Evolutionary conservation across 768 basidiomycete genomes (phyloP).

Genomic region (Scleroderma bovista): DNA sequence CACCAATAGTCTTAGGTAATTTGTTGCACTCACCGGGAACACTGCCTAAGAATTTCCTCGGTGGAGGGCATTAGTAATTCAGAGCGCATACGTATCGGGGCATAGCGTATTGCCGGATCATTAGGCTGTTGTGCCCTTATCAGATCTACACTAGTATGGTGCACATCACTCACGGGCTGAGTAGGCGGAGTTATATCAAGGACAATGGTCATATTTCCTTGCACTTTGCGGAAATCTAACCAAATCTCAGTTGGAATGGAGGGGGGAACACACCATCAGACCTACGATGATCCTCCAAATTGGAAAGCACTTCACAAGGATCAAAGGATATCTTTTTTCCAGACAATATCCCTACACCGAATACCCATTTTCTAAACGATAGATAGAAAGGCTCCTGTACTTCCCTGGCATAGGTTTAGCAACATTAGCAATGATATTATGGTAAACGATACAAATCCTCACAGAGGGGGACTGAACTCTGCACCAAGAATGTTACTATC

Average conservation of each 20-base stretch:
- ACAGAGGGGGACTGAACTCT: not conserved
- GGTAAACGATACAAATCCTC: not conserved
- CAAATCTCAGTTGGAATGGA: not conserved
- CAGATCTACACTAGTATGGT: not conserved
- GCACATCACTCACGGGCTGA: not conserved
- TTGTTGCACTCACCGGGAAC: too few species aligned
- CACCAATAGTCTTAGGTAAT: too few species aligned
- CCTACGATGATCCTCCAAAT: not conserved
- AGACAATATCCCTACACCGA: not conserved
- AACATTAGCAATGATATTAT: not conserved
- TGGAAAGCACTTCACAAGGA: not conserved
- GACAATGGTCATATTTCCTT: not conserved
- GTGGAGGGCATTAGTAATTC: too few species aligned
- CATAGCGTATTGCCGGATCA: too few species aligned
- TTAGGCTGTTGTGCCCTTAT: not conserved
- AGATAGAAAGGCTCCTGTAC: not conserved
- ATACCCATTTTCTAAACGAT: too few species aligned
- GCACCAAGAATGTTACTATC: not conserved
- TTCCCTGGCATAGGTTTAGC: not conserved
- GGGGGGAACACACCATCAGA: not conserved
- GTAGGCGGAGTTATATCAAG: not conserved
- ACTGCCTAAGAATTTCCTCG: too few species aligned
- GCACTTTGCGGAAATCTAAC: not conserved
- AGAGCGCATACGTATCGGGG: too few species aligned
- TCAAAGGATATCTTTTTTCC: not conserved